Evolutionary conservation across 495 filamentous ascomycete species (phyloP).

Genomic region (Parmelia sp.): DNA sequence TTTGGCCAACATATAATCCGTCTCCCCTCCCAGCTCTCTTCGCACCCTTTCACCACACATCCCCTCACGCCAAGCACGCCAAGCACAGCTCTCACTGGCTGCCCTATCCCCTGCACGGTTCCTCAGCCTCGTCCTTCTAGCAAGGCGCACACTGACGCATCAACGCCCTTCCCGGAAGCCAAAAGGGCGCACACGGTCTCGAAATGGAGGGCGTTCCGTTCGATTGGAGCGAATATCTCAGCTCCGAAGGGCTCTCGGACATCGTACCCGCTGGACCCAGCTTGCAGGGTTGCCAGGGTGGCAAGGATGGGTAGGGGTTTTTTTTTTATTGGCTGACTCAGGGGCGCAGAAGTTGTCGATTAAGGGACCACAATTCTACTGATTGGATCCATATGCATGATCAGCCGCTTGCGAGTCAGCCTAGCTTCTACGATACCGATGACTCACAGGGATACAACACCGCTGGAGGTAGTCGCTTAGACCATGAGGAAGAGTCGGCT

Average conservation of each 20-base stretch:
- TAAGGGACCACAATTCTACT: too few relatives aligned
- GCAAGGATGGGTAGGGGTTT: neutral
- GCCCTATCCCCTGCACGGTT: neutral
- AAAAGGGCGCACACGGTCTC: neutral
- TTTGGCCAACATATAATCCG: neutral
- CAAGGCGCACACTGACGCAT: neutral
- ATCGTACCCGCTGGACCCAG: neutral
- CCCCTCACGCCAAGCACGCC: neutral
- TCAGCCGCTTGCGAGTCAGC: neutral
- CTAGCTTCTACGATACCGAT: neutral
- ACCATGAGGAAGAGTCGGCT: neutral
- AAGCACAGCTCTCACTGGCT: neutral
- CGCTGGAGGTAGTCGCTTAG: neutral
- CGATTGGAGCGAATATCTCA: neutral
- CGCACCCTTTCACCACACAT: neutral
- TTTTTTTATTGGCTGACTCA: conserved; percentile 2
- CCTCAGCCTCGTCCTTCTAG: neutral
- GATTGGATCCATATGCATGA: too few relatives aligned
- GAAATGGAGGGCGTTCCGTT: conserved; percentile 5
- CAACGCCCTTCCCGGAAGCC: neutral
- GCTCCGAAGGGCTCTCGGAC: neutral
- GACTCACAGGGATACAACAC: neutral
- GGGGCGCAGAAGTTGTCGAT: neutral
- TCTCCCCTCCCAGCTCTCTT: neutral
- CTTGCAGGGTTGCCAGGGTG: neutral